These are phyloP conservation scores for Populus alba DNA, from an alignment of 345 rosid species.

Conservation along the genomic window DNA sequence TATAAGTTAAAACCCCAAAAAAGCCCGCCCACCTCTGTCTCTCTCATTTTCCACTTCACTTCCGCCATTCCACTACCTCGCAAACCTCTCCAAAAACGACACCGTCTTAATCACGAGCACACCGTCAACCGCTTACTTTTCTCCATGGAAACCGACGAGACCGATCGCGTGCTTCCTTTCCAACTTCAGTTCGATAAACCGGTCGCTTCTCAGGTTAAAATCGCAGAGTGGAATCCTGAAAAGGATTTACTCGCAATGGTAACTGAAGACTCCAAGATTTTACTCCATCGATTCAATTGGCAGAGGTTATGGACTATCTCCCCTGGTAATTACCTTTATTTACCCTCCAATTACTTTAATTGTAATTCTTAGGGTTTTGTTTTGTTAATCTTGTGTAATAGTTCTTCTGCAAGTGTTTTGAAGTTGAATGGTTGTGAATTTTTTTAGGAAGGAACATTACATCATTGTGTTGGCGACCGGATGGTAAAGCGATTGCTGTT, in stretches of 20 bases:
- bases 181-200: slow-evolving; percentile 89
- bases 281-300: slow-evolving; percentile 86
- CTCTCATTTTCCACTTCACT: background rate
- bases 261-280: slow-evolving; percentile 64
- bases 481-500: slow-evolving; percentile 78
- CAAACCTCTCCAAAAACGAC: background rate
- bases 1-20: background rate
- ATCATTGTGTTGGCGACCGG: slow-evolving; percentile 88
- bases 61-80: background rate
- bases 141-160: slow-evolving; percentile 68
- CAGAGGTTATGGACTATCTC: slow-evolving; percentile 84
- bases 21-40: background rate
- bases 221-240: slow-evolving; percentile 82
- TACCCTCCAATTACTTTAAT: background rate
- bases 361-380: background rate
- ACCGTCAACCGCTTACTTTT: background rate
- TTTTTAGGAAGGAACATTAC: slow-evolving; percentile 55
- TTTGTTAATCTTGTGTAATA: background rate
- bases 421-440: background rate
- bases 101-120: background rate
- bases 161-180: slow-evolving; percentile 53
- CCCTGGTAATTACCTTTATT: slow-evolving; percentile 44
- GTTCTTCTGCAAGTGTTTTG: background rate
- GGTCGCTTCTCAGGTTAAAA: slow-evolving; percentile 75
- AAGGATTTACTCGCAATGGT: slow-evolving; percentile 90